Conservation (phyloP, 805 yeast genomes). For the Hanseniaspora pseudoguilliermondii region DNA sequence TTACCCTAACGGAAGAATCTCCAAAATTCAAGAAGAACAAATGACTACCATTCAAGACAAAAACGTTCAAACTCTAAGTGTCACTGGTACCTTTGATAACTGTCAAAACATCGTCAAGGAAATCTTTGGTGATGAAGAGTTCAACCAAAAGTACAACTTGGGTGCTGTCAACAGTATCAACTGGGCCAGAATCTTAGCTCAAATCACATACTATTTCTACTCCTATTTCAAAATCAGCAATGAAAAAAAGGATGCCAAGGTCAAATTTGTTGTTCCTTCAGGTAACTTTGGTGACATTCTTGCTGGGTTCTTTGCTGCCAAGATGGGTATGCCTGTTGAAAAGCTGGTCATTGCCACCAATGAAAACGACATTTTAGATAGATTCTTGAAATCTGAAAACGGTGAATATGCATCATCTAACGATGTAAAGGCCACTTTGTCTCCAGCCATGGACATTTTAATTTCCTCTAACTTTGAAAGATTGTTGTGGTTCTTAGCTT, state of each 20-base stretch:
- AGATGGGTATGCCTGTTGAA: constrained; percentile 89
- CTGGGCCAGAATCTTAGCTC: constrained; percentile 98
- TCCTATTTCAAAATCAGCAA: constrained; percentile 61
- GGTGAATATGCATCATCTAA: constrained; percentile 71
- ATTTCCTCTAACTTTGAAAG: constrained; percentile 95
- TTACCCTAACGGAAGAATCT: constrained; percentile 94
- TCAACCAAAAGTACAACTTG: constrained; percentile 79
- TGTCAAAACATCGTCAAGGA: constrained; percentile 94
- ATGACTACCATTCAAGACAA: constrained; percentile 92
- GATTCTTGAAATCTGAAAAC: constrained; percentile 57
- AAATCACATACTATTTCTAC: constrained; percentile 90
- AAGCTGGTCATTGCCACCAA: constrained; percentile 88
- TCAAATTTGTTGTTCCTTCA: constrained; percentile 86
- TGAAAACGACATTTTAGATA: constrained; percentile 85
- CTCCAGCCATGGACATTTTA: constrained; percentile 98
- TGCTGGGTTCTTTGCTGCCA: constrained; percentile 88
- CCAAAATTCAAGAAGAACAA: constrained; percentile 95
- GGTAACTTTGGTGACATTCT: constrained; percentile 97
- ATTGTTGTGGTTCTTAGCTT: constrained; percentile 83
- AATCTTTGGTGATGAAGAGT: constrained; percentile 77
- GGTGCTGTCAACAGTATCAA: constrained; percentile 98
- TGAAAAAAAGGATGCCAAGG: constrained; percentile 34
- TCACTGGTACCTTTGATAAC: constrained; percentile 93
- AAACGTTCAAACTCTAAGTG: constrained; percentile 90
- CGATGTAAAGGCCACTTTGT: constrained; percentile 72